Percentiles rank a stretch among this genome's conserved stretches.
These are phyloP conservation scores for Leishmania guyanensis DNA, from an alignment of 208 protist species.

Conservation along the genomic window DNA sequence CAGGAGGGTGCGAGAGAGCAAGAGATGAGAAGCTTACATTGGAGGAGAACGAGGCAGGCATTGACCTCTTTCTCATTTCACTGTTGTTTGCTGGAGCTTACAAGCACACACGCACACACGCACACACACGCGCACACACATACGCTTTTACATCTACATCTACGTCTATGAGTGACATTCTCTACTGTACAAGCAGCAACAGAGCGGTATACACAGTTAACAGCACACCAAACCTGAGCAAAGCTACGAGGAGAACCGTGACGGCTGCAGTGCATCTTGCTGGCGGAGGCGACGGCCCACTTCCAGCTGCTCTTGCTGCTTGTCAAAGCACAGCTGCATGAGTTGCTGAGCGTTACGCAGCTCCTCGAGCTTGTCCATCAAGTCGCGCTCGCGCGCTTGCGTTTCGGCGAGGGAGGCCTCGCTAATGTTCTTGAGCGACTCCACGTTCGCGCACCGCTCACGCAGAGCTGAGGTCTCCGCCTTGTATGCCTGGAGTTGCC, in stretches of 20 bases:
- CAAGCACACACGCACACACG: neutral
- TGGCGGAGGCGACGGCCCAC: conserved; percentile 68
- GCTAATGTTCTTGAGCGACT: conserved; percentile 83
- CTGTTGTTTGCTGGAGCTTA: neutral
- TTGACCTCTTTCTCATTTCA: neutral
- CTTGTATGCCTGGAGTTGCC: conserved; percentile 62
- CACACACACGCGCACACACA: neutral
- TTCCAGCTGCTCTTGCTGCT: conserved; percentile 89
- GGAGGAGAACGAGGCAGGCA: neutral
- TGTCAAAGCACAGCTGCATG: conserved; percentile 91
- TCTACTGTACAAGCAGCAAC: neutral
- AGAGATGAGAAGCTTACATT: neutral
- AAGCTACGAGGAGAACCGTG: conserved; percentile 11
- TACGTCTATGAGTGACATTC: neutral
- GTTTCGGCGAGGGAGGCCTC: conserved; percentile 67
- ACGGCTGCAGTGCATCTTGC: conserved; percentile 23
- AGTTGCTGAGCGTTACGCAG: conserved; percentile 78
- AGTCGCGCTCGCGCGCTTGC: conserved; percentile 65
- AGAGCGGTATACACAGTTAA: neutral
- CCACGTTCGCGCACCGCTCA: conserved; percentile 82
- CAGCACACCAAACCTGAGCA: neutral
- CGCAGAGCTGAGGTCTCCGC: conserved; percentile 68
- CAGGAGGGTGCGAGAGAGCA: neutral
- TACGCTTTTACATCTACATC: neutral
- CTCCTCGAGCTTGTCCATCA: conserved; percentile 82